Base-by-base conservation (phyloP, 2,329 filamentous ascomycete genomes). In the Capronia coronata region DNA sequence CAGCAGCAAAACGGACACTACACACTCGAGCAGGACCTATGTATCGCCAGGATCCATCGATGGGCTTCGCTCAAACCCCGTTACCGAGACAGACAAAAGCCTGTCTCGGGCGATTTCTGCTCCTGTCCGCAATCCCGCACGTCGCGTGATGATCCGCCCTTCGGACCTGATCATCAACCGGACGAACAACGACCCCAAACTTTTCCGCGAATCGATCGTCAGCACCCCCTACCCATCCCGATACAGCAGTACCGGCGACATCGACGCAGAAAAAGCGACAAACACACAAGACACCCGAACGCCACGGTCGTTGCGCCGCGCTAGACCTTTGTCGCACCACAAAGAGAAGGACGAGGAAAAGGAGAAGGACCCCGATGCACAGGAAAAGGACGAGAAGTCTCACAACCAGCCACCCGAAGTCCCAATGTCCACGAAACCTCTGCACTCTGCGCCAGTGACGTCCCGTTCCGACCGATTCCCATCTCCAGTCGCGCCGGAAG, bases 91-190 rank as follows among this genome's bases (percentile, higher is more conserved):
- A 13, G 55, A 54, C 43, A 51, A 41, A 30, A 45, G 48, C 32
- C 52, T 60, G 7, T 55, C 54, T 14, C 56, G 57, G 3, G 48
- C 57, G 11, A 54, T 57, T 25, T 58, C 57, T n/a, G 54, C 57
- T 13, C 56, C 57, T n/a, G 49, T 51, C 11, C 49, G 55, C 35
- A 52, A 55, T 30, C 44, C 55, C 2, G 48, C 44, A 9, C 58
- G 58, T 16, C 55, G 55, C n/a, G 59, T 60, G 9, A 60, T 52
- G 16, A 60, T 61, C 42, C 54, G 58, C 8, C 58, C 59, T 6
- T 35, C 54, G 4, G 54, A 60, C 40, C 51, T 61, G 35, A 49
- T 56, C 23, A 58, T 59, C 47, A 51, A 46, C 25, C 46, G 48
- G 19, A 43, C 32, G 14, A 38, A 41, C 29, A 43, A 51, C 25